Evolutionary conservation across 1,284 basidiomycete genomes (phyloP), one percentile per base, ranked within the genome.

Genomic region (Fistulina hepatica): DNA sequence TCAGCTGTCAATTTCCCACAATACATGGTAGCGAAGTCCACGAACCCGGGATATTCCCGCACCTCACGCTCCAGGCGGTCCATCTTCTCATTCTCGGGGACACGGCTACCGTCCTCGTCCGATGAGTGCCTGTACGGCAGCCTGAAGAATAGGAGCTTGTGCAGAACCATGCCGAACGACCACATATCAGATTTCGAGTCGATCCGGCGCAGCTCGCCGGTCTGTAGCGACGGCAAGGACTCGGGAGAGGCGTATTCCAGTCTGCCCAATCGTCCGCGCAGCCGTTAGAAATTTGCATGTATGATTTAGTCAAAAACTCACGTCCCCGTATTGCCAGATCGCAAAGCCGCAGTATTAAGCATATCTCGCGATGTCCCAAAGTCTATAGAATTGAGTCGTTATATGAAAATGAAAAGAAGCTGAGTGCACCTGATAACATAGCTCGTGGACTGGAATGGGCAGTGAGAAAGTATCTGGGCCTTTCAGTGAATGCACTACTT

Each of bases 341-440:
- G 71, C 22, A 69, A 60, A 11, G 73, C 61, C 10, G 75, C 67
- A 3, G 72, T 69, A 28, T 75, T 73, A 5, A 92, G 65, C 79
- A 86, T 88, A 51, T 92, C 89, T 34, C 86, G 76, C 9, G 89
- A 93, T 0, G 91, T 94, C 4, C 92, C 92, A 57, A 97, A 97
- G 52, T 97, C 92, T n/a, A n/a, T n/a, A n/a, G n/a, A n/a, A n/a
- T n/a, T n/a, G n/a, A n/a, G n/a, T n/a, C n/a, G n/a, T n/a, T n/a
- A n/a, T n/a, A n/a, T n/a, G n/a, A n/a, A n/a, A n/a, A n/a, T n/a
- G n/a, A n/a, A n/a, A n/a, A n/a, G n/a, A n/a, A n/a, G n/a, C n/a
- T n/a, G n/a, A n/a, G n/a, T n/a, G n/a, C n/a, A n/a, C n/a, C n/a
- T 1, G 89, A 90, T 9, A 95, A 65, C 80, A 94, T 82, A 0